phyloP scores from a whole-genome alignment of 208 protist genomes.

The Trypanosomatidae sp. region DNA sequence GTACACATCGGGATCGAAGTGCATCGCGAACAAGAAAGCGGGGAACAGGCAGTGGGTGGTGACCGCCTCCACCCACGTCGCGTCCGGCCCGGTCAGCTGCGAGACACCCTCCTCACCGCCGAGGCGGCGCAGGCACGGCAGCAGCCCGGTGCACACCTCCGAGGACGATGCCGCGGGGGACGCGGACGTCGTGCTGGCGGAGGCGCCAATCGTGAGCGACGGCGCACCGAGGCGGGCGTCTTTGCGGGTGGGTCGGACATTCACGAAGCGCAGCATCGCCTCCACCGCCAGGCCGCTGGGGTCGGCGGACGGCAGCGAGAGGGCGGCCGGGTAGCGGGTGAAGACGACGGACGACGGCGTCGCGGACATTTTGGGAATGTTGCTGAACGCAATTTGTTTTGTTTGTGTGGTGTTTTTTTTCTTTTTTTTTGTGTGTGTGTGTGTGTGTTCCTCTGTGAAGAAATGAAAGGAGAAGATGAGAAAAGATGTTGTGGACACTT shows the following conservation, averaged over 20 bases:
- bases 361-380: no score
- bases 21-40: conserved; percentile 67
- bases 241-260: conserved; percentile 37
- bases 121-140: conserved; percentile 41
- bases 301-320: no score
- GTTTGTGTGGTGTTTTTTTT: no score
- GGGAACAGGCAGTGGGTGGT: conserved; percentile 60
- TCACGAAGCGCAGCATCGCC: no score
- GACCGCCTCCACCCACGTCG: conserved; percentile 48
- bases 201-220: conserved; percentile 26
- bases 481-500: no score
- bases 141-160: conserved; percentile 30
- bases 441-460: no score
- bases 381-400: no score
- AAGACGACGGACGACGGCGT: no score
- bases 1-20: conserved; percentile 62
- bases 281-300: no score
- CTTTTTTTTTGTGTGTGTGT: no score
- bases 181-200: not conserved
- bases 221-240: conserved; percentile 36
- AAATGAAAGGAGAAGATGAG: no score
- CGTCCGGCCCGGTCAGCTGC: conserved; percentile 27
- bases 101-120: conserved; percentile 28
- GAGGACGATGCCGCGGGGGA: not conserved
- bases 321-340: no score